phyloP scores from a whole-genome alignment of 2,329 filamentous ascomycete genomes.

The Xylariaceae sp. region DNA sequence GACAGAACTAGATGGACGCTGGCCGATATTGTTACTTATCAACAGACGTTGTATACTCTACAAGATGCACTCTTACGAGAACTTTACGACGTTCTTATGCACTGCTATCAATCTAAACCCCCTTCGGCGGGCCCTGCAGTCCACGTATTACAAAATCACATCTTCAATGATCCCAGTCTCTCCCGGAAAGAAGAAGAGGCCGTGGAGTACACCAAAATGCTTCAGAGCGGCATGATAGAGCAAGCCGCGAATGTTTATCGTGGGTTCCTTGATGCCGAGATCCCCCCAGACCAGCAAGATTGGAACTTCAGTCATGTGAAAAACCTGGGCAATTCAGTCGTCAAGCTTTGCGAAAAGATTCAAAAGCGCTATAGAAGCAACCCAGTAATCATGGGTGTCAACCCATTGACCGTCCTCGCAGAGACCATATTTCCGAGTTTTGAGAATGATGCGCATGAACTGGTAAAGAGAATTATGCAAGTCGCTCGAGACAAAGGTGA shows the following conservation, averaged over 20 bases:
- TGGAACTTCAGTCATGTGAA: slow-evolving; percentile 94
- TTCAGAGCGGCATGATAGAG: slow-evolving; percentile 67
- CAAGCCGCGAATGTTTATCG: slow-evolving; percentile 78
- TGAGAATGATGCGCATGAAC: slow-evolving; percentile 80
- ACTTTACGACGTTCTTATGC: slow-evolving; percentile 80
- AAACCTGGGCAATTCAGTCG: slow-evolving; percentile 78
- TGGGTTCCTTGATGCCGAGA: slow-evolving; percentile 70
- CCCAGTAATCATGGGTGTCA: slow-evolving; percentile 76
- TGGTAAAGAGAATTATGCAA: slow-evolving; percentile 76
- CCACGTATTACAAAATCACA: slow-evolving; percentile 75
- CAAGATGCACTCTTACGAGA: slow-evolving; percentile 83
- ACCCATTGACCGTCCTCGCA: slow-evolving; percentile 65
- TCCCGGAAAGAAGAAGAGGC: slow-evolving; percentile 64
- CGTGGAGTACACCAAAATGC: slow-evolving; percentile 65
- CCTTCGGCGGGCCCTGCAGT: slow-evolving; percentile 76
- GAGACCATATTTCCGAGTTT: slow-evolving; percentile 84
- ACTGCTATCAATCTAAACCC: slow-evolving; percentile 84
- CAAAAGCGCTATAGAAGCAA: slow-evolving; percentile 88
- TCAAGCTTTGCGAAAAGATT: slow-evolving; percentile 80
- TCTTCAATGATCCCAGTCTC: slow-evolving; percentile 75
- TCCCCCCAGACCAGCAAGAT: slow-evolving; percentile 73
- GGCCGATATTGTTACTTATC: slow-evolving; percentile 66
- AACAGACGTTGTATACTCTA: slow-evolving; percentile 67
- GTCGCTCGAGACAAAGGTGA: slow-evolving; percentile 63
- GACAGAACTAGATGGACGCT: slow-evolving; percentile 63